phyloP scores from a whole-genome alignment of 2,329 filamentous ascomycete genomes.

The Aspergillus udagawae region DNA sequence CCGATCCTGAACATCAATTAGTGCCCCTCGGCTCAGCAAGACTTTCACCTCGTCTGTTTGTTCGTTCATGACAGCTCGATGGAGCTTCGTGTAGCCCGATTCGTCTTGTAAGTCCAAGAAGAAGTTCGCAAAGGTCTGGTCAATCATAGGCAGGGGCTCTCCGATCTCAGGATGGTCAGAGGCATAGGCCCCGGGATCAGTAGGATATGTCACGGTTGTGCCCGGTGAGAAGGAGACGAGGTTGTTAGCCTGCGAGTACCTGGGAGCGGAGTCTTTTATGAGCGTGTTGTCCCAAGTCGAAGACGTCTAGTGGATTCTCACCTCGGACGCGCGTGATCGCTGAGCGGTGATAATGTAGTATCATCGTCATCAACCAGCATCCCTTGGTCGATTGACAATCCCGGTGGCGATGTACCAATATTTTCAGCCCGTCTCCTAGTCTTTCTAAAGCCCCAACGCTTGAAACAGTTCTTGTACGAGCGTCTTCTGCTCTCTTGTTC shows the following conservation, averaged over 20 bases:
- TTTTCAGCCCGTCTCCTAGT: background rate
- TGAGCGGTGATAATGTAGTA: background rate
- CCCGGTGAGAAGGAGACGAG: background rate
- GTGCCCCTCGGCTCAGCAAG: background rate
- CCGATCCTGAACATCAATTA: background rate
- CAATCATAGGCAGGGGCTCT: background rate
- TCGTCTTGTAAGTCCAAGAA: background rate
- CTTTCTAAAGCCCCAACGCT: background rate
- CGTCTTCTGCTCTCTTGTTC: background rate
- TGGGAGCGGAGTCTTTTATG: background rate
- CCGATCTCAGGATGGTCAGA: background rate
- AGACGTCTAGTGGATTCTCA: background rate
- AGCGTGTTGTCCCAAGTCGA: background rate
- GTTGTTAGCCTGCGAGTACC: background rate
- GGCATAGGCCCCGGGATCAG: background rate
- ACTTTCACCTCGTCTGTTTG: background rate
- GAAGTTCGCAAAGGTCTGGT: background rate
- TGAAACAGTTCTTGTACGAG: background rate
- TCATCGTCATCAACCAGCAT: background rate
- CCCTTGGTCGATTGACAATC: background rate
- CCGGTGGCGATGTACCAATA: background rate
- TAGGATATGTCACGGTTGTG: background rate
- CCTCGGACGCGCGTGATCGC: background rate
- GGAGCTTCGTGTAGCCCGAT: background rate
- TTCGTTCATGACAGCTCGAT: background rate